A percentile compares a stretch with the other conserved stretches of the same genome.
phyloP scores from a whole-genome alignment of 768 basidiomycete genomes.

The Chalciporus pseudorubinellus region DNA sequence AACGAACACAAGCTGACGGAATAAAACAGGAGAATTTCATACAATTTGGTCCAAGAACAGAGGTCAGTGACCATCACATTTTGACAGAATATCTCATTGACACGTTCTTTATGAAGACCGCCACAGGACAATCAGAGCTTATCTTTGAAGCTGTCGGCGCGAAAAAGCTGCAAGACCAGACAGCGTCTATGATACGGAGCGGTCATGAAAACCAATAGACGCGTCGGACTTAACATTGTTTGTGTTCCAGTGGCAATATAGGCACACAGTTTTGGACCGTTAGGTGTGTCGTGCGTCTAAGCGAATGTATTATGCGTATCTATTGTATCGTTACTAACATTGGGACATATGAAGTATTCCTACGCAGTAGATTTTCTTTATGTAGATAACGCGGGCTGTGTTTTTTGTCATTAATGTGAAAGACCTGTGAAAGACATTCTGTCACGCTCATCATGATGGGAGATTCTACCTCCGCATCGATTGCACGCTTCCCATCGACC shows the following conservation, averaged over 20 bases:
- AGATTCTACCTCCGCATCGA: no score
- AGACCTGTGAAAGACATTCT: no score
- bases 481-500: no score
- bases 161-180: constrained; percentile 14
- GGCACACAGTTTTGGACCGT: neutral
- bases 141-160: constrained; percentile 16
- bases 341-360: neutral
- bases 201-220: neutral
- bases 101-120: neutral
- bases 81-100: neutral
- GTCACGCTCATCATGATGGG: no score
- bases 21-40: constrained; percentile 10
- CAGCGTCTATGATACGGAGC: constrained; percentile 1
- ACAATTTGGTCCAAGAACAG: constrained; percentile 8
- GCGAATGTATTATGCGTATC: constrained; percentile 6
- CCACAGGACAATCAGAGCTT: constrained; percentile 17
- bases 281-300: neutral
- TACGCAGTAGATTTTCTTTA: neutral
- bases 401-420: no score
- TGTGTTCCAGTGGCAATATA: neutral
- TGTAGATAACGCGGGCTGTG: no score
- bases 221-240: neutral
- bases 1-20: constrained; percentile 8
- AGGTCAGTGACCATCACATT: constrained; percentile 6
- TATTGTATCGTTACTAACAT: constrained; percentile 4